Conservation (phyloP, 129 eudicot species). For the Centrapalus pauciflorus region DNA sequence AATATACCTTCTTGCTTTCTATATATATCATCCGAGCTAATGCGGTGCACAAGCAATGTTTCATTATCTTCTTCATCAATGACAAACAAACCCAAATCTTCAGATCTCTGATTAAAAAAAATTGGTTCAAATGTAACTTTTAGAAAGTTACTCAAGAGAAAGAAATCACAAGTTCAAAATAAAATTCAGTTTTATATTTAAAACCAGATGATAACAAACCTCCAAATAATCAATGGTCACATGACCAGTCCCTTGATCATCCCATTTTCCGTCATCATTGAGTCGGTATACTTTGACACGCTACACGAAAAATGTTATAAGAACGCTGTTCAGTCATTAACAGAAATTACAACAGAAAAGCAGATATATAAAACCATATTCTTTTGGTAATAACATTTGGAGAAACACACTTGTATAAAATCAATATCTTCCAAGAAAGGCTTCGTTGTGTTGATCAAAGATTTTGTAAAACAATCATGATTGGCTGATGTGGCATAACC, state of each 20-base stretch:
- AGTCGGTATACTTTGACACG: constrained; percentile 89
- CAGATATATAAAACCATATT: neutral
- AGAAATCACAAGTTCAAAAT: neutral
- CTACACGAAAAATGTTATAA: constrained; percentile 32
- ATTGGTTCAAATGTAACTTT: constrained; percentile 9
- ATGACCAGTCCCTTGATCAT: constrained; percentile 98
- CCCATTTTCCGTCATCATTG: constrained; percentile 92
- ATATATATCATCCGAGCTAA: constrained; percentile 81
- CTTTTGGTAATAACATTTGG: neutral
- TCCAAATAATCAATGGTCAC: constrained; percentile 82
- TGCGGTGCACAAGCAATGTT: constrained; percentile 82
- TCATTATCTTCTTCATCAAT: constrained; percentile 87
- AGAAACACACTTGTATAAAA: neutral
- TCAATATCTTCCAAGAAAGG: neutral
- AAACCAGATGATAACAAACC: constrained; percentile 36
- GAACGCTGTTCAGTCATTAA: neutral
- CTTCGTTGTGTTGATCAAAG: neutral
- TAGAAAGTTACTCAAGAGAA: neutral
- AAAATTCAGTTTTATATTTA: neutral
- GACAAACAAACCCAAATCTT: constrained; percentile 74
- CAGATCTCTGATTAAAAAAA: constrained; percentile 54
- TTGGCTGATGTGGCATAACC: neutral
- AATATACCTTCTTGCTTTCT: constrained; percentile 85
- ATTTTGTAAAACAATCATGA: neutral
- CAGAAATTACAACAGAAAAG: neutral